Conservation (phyloP, 2,329 filamentous ascomycete species). For the Curvularia verruculosa region DNA sequence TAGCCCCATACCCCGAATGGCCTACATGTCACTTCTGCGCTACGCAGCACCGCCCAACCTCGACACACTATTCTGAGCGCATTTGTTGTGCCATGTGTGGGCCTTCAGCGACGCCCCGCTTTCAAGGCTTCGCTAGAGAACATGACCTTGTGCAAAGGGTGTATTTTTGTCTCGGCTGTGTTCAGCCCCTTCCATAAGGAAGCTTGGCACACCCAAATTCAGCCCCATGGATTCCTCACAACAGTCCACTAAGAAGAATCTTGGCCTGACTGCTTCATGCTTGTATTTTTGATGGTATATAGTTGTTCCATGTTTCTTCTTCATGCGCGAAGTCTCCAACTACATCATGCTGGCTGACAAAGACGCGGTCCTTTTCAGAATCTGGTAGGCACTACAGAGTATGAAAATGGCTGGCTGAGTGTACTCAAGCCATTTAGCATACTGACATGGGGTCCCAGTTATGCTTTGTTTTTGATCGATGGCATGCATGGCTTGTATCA, state of each 20-base stretch:
- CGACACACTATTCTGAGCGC: slow-evolving; percentile 8
- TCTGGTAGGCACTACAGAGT: not conserved
- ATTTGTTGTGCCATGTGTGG: slow-evolving; percentile 11
- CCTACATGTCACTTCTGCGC: slow-evolving; percentile 21
- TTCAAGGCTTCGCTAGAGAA: slow-evolving; percentile 8
- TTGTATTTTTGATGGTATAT: not conserved
- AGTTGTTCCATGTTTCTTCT: not conserved
- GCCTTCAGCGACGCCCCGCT: slow-evolving; percentile 14
- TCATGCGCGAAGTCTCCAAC: not conserved
- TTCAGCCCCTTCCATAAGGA: slow-evolving; percentile 18
- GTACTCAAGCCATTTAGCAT: not conserved
- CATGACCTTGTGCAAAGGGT: slow-evolving; percentile 12
- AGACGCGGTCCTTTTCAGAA: not conserved
- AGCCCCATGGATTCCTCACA: slow-evolving; percentile 18
- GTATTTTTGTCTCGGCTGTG: slow-evolving; percentile 28
- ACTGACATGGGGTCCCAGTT: not conserved
- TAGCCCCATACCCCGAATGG: slow-evolving; percentile 23
- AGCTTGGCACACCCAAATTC: slow-evolving; percentile 23
- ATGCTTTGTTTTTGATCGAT: not conserved
- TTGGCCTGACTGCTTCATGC: slow-evolving; percentile 5
- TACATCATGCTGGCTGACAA: not conserved
- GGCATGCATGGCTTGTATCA: not conserved
- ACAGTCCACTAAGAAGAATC: slow-evolving; percentile 4
- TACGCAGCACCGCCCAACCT: slow-evolving; percentile 8
- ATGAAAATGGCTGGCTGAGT: not conserved